Conservation (phyloP, 2,329 filamentous ascomycete species). For the Teratosphaeria pseudoeucalypti region DNA sequence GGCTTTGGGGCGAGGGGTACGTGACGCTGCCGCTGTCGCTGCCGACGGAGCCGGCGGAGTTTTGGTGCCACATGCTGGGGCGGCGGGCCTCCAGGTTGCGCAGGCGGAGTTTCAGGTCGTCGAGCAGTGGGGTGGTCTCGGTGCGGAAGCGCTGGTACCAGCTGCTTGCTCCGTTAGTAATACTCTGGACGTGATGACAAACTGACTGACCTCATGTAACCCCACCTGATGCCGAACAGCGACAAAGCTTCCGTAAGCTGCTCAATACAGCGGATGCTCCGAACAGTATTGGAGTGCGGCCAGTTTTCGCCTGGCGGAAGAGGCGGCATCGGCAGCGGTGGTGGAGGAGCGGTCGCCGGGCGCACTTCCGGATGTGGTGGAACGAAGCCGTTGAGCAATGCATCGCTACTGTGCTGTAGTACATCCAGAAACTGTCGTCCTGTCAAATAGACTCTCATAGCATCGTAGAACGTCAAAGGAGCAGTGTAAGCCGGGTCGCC, state of each 20-base stretch:
- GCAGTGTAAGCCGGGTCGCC: conserved; percentile 49
- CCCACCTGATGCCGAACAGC: conserved; percentile 37
- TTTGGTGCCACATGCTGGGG: conserved; percentile 20
- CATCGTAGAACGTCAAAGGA: conserved; percentile 79
- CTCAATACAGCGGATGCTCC: conserved; percentile 38
- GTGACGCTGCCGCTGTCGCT: conserved; percentile 15
- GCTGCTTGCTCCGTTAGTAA: conserved; percentile 15
- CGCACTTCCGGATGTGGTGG: conserved; percentile 32
- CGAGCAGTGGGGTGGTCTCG: conserved; percentile 32
- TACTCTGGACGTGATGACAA: neutral
- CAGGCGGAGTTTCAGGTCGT: conserved; percentile 31
- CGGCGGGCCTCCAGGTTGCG: conserved; percentile 22
- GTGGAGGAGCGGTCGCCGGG: conserved; percentile 26
- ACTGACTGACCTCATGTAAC: conserved; percentile 31
- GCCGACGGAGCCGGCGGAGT: conserved; percentile 16
- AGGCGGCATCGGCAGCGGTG: conserved; percentile 23
- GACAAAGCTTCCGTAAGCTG: conserved; percentile 37
- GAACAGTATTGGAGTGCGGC: conserved; percentile 25
- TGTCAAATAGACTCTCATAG: conserved; percentile 68
- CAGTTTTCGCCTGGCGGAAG: conserved; percentile 19
- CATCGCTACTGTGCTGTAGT: conserved; percentile 43
- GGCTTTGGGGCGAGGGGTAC: conserved; percentile 12
- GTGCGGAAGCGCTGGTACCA: conserved; percentile 40
- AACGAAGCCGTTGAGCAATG: conserved; percentile 28
- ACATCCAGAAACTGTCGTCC: conserved; percentile 48